Conservation (phyloP, 805 yeast genomes). For the Saccharomycopsis sp. region DNA sequence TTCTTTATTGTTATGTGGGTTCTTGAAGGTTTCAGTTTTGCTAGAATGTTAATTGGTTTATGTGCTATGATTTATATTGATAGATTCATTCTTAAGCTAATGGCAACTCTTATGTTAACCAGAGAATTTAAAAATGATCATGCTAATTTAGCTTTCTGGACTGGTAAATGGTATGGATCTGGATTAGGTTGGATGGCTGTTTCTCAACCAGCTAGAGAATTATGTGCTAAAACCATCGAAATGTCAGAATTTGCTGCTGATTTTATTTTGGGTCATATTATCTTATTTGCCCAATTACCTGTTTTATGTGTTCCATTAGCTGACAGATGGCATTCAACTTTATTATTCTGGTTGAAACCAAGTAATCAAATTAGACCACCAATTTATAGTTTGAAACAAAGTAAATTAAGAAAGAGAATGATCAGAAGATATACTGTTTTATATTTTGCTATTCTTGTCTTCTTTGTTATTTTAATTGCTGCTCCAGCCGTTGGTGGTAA, state of each 20-base stretch:
- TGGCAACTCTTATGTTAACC: conserved; percentile 42
- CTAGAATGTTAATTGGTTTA: conserved; percentile 52
- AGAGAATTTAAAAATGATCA: conserved; percentile 53
- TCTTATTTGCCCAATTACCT: conserved; percentile 51
- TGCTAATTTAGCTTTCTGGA: conserved; percentile 69
- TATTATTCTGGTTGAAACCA: conserved; percentile 61
- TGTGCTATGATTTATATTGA: conserved; percentile 47
- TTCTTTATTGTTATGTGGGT: conserved; percentile 57
- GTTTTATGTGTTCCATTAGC: conserved; percentile 51
- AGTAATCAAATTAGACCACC: conserved; percentile 27
- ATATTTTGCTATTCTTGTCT: conserved; percentile 31
- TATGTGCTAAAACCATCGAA: conserved; percentile 51
- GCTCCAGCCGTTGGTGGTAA: conserved; percentile 36
- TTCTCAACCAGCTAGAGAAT: conserved; percentile 58
- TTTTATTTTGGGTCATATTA: conserved; percentile 45
- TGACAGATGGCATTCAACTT: conserved; percentile 56
- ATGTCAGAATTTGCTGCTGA: conserved; percentile 61
- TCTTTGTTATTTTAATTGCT: conserved; percentile 32
- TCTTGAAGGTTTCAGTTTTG: conserved; percentile 56
- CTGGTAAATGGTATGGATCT: conserved; percentile 58
- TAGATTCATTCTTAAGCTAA: conserved; percentile 40
- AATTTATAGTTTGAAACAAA: conserved; percentile 31
- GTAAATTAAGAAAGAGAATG: conserved; percentile 30
- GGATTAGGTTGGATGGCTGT: conserved; percentile 52
- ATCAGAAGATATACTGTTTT: conserved; percentile 37